These are phyloP conservation scores for Pythium dissotocum DNA, from an alignment of 352 stramenopile genomes.

Conservation along the genomic window DNA sequence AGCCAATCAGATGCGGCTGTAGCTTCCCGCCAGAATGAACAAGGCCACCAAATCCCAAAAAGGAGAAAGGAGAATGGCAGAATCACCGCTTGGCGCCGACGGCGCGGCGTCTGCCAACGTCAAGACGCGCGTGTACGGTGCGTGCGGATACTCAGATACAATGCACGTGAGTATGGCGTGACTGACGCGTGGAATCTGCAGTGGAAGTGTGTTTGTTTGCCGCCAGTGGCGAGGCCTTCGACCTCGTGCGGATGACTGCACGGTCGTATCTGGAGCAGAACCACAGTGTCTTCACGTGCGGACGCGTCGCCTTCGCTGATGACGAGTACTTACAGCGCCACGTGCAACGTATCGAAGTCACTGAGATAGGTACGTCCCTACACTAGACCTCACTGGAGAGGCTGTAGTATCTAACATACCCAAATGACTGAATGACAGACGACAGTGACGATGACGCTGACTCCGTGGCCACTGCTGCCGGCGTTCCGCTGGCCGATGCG, in stretches of 20 bases:
- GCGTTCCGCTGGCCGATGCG: constrained; percentile 36
- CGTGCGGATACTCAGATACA: neutral
- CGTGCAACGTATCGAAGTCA: constrained; percentile 19
- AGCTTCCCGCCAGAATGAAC: neutral
- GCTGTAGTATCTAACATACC: neutral
- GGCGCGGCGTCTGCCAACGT: neutral
- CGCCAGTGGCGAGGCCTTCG: constrained; percentile 49
- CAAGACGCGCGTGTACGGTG: neutral
- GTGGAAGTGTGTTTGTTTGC: constrained; percentile 58
- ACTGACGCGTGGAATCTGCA: constrained; percentile 15
- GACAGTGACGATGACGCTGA: constrained; percentile 7
- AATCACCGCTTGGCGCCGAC: neutral
- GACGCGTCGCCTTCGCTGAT: constrained; percentile 6
- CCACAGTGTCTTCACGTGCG: constrained; percentile 26
- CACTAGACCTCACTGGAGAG: neutral
- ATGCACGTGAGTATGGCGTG: neutral
- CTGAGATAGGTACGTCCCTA: constrained; percentile 8
- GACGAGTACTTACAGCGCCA: constrained; percentile 18
- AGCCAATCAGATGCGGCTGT: neutral
- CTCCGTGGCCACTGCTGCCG: neutral
- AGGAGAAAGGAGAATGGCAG: neutral
- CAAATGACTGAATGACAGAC: neutral
- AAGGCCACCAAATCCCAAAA: neutral
- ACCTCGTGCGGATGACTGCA: constrained; percentile 31
- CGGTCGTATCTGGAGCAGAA: constrained; percentile 28